Percentiles rank a stretch among this genome's conserved stretches.
Evolutionary conservation across 352 stramenopile species (phyloP).

Genomic region (Globisporangium polare): DNA sequence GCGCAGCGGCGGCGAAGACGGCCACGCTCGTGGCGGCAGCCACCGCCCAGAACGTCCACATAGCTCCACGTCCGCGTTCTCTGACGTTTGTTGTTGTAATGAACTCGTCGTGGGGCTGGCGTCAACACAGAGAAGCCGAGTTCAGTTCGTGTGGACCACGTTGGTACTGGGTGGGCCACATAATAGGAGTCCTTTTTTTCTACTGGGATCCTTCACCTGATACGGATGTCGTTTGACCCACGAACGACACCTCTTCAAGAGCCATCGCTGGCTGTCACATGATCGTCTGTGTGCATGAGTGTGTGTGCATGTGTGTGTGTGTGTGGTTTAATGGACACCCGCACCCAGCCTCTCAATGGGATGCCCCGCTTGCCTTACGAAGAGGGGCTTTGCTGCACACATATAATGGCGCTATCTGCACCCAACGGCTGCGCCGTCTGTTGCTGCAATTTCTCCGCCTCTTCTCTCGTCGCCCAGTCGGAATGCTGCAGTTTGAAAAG

Average conservation of each 20-base stretch:
- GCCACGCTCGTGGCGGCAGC: slow-evolving; percentile 15
- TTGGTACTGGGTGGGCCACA: not conserved
- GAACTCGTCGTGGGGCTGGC: not conserved
- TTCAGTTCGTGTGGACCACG: slow-evolving; percentile 13
- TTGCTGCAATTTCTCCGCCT: not conserved
- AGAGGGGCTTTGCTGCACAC: too few species aligned
- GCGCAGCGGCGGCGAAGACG: slow-evolving; percentile 14
- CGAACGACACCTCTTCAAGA: too few species aligned
- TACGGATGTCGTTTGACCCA: not conserved
- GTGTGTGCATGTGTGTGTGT: too few species aligned
- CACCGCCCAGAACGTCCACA: slow-evolving; percentile 24
- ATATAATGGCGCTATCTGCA: too few species aligned
- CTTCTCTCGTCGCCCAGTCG: not conserved
- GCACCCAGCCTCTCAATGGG: too few species aligned
- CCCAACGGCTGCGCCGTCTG: not conserved
- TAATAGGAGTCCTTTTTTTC: not conserved
- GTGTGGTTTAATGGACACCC: too few species aligned
- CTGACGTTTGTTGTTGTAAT: too few species aligned
- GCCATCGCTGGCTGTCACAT: too few species aligned
- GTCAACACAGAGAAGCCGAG: slow-evolving; percentile 2
- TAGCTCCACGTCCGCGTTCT: not conserved
- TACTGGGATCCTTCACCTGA: too few species aligned
- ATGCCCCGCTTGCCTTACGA: too few species aligned
- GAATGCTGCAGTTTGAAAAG: too few species aligned
- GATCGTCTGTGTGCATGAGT: too few species aligned